Conservation (phyloP, 2,329 filamentous ascomycete genomes). For the Colletotrichum eleusines region DNA sequence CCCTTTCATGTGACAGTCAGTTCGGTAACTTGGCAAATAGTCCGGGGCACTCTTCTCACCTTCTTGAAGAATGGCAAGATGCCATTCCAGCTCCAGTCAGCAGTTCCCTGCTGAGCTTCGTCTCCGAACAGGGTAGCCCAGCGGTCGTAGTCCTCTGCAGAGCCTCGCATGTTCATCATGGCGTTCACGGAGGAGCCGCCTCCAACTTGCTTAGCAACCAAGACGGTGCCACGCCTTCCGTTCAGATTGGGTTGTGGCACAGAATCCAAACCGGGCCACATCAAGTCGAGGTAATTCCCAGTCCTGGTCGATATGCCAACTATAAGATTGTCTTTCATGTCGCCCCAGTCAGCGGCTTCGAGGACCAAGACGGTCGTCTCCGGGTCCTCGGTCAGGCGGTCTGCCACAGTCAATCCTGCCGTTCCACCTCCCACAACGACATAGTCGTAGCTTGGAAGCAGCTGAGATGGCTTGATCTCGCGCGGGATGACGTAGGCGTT, state of each 20-base stretch:
- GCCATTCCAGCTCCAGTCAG: slow-evolving; percentile 51
- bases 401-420: slow-evolving; percentile 50
- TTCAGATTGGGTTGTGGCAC: slow-evolving; percentile 32
- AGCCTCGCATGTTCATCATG: slow-evolving; percentile 41
- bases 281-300: neutral
- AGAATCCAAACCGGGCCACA: slow-evolving; percentile 22
- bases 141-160: slow-evolving; percentile 43
- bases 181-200: slow-evolving; percentile 41
- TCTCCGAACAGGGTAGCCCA: slow-evolving; percentile 55
- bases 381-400: slow-evolving; percentile 45
- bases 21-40: neutral
- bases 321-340: slow-evolving; percentile 28
- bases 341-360: slow-evolving; percentile 35
- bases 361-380: slow-evolving; percentile 32
- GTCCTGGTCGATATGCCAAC: neutral
- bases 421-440: slow-evolving; percentile 51
- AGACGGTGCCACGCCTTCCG: slow-evolving; percentile 23
- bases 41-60: slow-evolving; percentile 42
- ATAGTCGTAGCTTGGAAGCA: slow-evolving; percentile 46
- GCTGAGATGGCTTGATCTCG: slow-evolving; percentile 29
- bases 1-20: slow-evolving; percentile 13
- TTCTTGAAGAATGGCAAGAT: slow-evolving; percentile 60
- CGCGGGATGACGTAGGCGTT: slow-evolving; percentile 27
- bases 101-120: slow-evolving; percentile 44
- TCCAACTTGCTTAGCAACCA: slow-evolving; percentile 33